Evolutionary conservation across 73 alveolate species (phyloP).

Genomic region (Symbiodinium pilosum): DNA sequence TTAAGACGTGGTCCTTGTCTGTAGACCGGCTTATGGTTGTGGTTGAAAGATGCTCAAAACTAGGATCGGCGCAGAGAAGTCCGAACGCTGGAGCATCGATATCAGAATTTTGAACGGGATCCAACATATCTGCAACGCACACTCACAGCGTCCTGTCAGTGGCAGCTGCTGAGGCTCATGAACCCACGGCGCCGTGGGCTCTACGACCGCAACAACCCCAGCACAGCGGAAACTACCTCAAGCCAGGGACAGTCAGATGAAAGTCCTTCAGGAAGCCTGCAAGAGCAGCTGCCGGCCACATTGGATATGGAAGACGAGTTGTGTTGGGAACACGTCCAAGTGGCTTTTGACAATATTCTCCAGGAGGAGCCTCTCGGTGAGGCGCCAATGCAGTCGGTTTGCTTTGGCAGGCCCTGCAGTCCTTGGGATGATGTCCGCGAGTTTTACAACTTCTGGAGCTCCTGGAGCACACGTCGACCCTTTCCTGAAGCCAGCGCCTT

Average conservation of each 20-base stretch:
- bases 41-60: too few relatives aligned
- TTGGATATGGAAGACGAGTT: neutral
- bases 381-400: neutral
- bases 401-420: neutral
- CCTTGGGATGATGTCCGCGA: neutral
- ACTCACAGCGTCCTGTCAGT: too few relatives aligned
- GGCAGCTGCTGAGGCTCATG: neutral
- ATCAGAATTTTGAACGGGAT: too few relatives aligned
- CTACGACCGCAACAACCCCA: neutral
- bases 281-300: neutral
- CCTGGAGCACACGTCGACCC: neutral
- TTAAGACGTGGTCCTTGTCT: too few relatives aligned
- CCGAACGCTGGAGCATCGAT: too few relatives aligned
- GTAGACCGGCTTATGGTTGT: too few relatives aligned
- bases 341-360: neutral
- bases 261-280: neutral
- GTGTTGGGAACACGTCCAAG: neutral
- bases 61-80: too few relatives aligned
- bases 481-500: neutral
- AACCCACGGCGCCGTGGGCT: constrained; percentile 14
- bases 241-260: neutral
- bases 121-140: too few relatives aligned
- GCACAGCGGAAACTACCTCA: neutral
- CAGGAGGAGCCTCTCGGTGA: neutral
- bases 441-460: neutral